These are phyloP conservation scores for Astragalus glycyphyllos DNA, from an alignment of 306 rosid genomes.

Conservation along the genomic window DNA sequence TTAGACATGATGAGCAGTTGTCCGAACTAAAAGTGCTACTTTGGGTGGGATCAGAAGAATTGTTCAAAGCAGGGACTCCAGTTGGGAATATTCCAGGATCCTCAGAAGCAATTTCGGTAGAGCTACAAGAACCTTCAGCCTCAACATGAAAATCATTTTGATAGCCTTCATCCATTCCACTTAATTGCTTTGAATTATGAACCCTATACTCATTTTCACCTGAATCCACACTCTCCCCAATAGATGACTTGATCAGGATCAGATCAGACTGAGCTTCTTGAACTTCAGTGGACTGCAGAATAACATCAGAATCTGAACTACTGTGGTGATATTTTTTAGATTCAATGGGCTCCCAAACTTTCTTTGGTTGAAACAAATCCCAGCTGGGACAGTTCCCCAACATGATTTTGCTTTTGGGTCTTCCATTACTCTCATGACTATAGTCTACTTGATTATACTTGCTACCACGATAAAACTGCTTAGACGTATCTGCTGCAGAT, in stretches of 20 bases:
- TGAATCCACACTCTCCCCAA: constrained; percentile 49
- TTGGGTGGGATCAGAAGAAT: constrained; percentile 53
- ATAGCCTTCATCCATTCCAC: constrained; percentile 54
- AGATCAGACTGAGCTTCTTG: constrained; percentile 53
- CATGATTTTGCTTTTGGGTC: constrained; percentile 69
- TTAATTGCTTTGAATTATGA: constrained; percentile 57
- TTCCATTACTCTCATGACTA: constrained; percentile 68
- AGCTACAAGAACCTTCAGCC: constrained; percentile 52
- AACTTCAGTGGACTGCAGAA: constrained; percentile 55
- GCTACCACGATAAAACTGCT: constrained; percentile 67
- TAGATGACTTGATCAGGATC: constrained; percentile 54
- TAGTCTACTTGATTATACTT: constrained; percentile 66
- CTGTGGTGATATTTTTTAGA: constrained; percentile 75
- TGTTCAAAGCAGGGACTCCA: constrained; percentile 45
- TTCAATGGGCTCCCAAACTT: constrained; percentile 93
- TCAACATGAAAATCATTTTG: constrained; percentile 51
- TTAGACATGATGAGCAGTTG: constrained; percentile 80
- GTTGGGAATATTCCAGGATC: constrained; percentile 49
- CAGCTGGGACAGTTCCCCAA: constrained; percentile 58
- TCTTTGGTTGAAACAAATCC: constrained; percentile 75
- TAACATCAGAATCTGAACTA: constrained; percentile 77
- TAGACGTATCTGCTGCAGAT: constrained; percentile 62
- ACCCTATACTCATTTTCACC: constrained; percentile 54
- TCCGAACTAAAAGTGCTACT: constrained; percentile 67
- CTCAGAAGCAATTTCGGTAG: constrained; percentile 51